Evolutionary conservation across 2,329 filamentous ascomycete species (phyloP).

Genomic region (Ophiostoma ips): DNA sequence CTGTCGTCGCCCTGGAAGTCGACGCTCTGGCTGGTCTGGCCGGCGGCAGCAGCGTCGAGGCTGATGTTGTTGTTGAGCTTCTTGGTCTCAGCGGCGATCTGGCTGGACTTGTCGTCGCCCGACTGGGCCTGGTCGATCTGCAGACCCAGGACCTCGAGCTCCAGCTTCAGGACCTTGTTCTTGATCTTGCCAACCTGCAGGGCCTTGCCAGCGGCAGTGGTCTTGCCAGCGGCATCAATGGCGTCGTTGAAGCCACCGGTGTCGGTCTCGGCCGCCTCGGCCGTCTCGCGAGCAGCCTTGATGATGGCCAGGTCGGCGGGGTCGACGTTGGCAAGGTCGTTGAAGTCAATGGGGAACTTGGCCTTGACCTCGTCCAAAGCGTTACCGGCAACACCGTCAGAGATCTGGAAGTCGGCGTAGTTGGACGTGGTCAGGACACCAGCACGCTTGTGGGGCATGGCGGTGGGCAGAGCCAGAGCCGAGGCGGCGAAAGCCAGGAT

Average conservation of each 20-base stretch:
- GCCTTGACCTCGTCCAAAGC: conserved; percentile 38
- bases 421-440: conserved; percentile 18
- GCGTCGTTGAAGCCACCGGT: conserved; percentile 39
- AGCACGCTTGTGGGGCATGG: conserved; percentile 17
- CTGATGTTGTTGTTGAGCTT: conserved; percentile 41
- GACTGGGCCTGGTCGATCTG: conserved; percentile 37
- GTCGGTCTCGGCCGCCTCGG: conserved; percentile 39
- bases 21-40: conserved; percentile 23
- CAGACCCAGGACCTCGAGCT: conserved; percentile 36
- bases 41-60: conserved; percentile 21
- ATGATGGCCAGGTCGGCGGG: conserved; percentile 35
- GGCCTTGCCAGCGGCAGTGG: conserved; percentile 26
- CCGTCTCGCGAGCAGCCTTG: conserved; percentile 32
- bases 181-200: conserved; percentile 43
- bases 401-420: conserved; percentile 33
- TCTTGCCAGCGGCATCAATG: conserved; percentile 30
- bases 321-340: conserved; percentile 32
- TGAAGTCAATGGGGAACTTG: conserved; percentile 35
- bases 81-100: conserved; percentile 31
- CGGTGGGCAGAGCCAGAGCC: conserved; percentile 21
- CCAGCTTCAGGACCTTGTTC: conserved; percentile 46
- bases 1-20: conserved; percentile 20
- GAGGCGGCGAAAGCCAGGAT: conserved; percentile 24
- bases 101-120: conserved; percentile 26
- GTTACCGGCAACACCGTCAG: conserved; percentile 36